Evolutionary conservation across 345 rosid genomes (phyloP), one percentile per base, ranked within the genome.

Genomic region (Brassica cretica): DNA sequence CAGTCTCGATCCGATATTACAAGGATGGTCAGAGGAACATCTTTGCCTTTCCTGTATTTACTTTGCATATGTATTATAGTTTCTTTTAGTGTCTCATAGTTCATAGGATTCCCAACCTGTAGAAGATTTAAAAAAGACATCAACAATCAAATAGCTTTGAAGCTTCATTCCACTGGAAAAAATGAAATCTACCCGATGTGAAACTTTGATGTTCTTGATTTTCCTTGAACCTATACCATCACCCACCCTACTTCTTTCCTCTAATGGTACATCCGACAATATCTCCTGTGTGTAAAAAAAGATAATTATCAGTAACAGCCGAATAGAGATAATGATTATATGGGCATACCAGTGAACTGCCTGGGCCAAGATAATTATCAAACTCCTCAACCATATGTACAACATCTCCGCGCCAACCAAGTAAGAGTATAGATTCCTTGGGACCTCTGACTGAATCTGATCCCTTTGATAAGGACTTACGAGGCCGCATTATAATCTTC

Each of bases 361-460:
- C 94, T 65, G 98, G 94, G 73, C 99, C 98, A 79, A 95, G 96
- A 88, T 91, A 95, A 75, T 90, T 92, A 84, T 91, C 94, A 84
- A 92, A 92, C 87, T 95, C 99, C 69, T 90, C 86, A 62, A 90
- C 84, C 98, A 95, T 95, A 75, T 89, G 94, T 46, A 84, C 86
- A 82, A 93, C 87, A 81, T 90, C 97, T 15, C 94, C 81, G 44
- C 98, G 97, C 99, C 99, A 95, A 15, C 99, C 99, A 72, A 95
- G 96, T 77, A 95, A 72, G 71, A 95, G 90, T 83, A 95, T 83
- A 72, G 84, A 85, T 77, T 95, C 98, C 82, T 78, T 91, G 15
- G 98, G 98, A 82, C 98, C 99, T 65, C 69, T 74, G 70, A 81
- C 78, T 56, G 78, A 71, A 60, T 91, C 96, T 19, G 96, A 90